A percentile compares a stretch with the other conserved stretches of the same genome.
Evolutionary conservation across 2,329 filamentous ascomycete species (phyloP).

Genomic region (Coniochaeta prunicola): DNA sequence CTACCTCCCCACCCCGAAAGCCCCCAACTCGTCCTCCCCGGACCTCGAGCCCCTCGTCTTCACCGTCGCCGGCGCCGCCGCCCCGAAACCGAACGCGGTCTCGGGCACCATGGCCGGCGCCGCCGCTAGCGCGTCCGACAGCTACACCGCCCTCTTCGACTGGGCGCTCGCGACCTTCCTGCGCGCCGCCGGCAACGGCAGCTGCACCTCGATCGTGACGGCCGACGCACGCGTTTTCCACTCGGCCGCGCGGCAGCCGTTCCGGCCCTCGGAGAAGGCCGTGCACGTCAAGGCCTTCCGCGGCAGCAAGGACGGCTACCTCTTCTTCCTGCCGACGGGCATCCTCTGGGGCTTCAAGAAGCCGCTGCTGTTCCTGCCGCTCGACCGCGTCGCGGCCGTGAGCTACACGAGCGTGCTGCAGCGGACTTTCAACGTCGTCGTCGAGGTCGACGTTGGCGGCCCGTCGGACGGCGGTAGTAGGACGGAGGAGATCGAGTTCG

Average conservation of each 20-base stretch:
- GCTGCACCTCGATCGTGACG: constrained; percentile 36
- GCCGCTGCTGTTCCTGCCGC: constrained; percentile 56
- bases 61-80: constrained; percentile 46
- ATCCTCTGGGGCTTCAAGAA: constrained; percentile 68
- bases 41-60: constrained; percentile 55
- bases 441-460: constrained; percentile 48
- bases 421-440: constrained; percentile 60
- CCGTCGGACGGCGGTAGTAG: constrained; percentile 31
- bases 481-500: constrained; percentile 58
- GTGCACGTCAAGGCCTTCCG: constrained; percentile 61
- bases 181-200: constrained; percentile 36
- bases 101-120: constrained; percentile 39
- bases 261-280: constrained; percentile 53
- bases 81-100: constrained; percentile 54
- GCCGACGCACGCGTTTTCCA: constrained; percentile 51
- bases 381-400: constrained; percentile 53
- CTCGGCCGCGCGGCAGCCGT: constrained; percentile 47
- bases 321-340: constrained; percentile 60
- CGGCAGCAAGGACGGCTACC: constrained; percentile 60
- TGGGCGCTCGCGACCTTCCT: constrained; percentile 52
- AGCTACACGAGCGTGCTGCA: constrained; percentile 62
- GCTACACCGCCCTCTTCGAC: constrained; percentile 50
- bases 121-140: constrained; percentile 49
- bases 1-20: constrained; percentile 31
- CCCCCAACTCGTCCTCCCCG: constrained; percentile 20